phyloP scores from a whole-genome alignment of 306 rosid genomes.

The Senna tora region DNA sequence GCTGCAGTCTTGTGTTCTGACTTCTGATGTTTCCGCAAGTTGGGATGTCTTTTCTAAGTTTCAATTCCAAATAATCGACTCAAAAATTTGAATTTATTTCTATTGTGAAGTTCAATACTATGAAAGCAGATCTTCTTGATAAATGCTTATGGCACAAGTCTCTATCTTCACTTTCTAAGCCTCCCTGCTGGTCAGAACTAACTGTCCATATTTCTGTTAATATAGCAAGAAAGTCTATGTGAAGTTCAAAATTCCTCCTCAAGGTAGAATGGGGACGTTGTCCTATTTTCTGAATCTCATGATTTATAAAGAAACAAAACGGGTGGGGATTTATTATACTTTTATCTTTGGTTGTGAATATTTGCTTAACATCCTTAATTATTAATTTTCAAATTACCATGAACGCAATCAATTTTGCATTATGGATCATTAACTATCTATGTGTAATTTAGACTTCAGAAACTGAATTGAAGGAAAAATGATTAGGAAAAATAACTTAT shows the following conservation, averaged over 20 bases:
- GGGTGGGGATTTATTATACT: background rate
- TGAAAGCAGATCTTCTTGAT: background rate
- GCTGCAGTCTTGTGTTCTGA: conserved; percentile 11
- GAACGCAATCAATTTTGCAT: background rate
- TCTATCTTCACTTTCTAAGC: conserved; percentile 3
- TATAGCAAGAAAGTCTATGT: background rate
- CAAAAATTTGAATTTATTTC: background rate
- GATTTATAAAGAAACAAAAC: background rate
- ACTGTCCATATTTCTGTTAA: background rate
- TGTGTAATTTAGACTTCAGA: background rate
- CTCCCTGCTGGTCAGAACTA: background rate
- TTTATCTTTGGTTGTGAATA: background rate
- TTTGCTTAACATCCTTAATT: background rate
- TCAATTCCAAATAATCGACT: conserved; percentile 1
- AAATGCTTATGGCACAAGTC: background rate
- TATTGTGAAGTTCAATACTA: conserved; percentile 16
- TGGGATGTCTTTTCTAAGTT: conserved; percentile 9
- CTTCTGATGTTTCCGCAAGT: conserved; percentile 7
- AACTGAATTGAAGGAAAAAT: background rate
- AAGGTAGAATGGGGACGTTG: background rate
- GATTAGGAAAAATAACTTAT: background rate
- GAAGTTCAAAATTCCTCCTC: background rate
- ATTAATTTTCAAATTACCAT: background rate
- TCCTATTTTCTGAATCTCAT: background rate
- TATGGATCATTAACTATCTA: background rate